Conservation (phyloP, 2,329 filamentous ascomycete species). For the Fusarium sp. region DNA sequence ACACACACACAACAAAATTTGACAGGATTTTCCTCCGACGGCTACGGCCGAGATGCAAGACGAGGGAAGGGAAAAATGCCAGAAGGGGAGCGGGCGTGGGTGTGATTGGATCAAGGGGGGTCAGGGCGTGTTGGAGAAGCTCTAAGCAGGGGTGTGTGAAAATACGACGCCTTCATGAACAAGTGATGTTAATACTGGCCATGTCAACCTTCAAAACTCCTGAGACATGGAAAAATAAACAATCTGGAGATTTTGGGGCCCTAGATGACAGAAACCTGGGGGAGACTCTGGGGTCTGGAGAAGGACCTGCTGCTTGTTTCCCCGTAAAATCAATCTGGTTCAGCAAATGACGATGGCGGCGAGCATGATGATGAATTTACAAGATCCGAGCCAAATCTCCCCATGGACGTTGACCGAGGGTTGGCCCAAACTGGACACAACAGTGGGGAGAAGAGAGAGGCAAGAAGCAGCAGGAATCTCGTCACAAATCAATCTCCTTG, state of each 20-base stretch:
- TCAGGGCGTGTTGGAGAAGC: slow-evolving; percentile 27
- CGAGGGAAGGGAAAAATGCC: background rate
- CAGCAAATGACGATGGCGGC: slow-evolving; percentile 12
- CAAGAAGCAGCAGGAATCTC: slow-evolving; percentile 17
- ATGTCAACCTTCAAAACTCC: background rate
- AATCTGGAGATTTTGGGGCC: slow-evolving; percentile 32
- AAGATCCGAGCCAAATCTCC: background rate
- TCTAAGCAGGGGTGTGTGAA: slow-evolving; percentile 13
- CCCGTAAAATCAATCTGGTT: slow-evolving; percentile 7
- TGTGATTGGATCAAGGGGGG: slow-evolving; percentile 11
- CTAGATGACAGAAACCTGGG: slow-evolving; percentile 16
- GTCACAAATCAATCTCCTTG: slow-evolving; percentile 17
- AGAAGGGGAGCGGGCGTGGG: slow-evolving; percentile 7
- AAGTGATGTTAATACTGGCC: background rate
- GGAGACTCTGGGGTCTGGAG: slow-evolving; percentile 36
- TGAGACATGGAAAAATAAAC: slow-evolving; percentile 4
- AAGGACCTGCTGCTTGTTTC: slow-evolving; percentile 9
- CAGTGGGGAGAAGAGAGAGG: slow-evolving; percentile 15
- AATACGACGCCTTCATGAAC: background rate
- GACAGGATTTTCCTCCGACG: slow-evolving; percentile 22
- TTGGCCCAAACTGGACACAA: background rate
- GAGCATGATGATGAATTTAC: slow-evolving; percentile 9
- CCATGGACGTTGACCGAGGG: slow-evolving; percentile 32
- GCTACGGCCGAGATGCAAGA: slow-evolving; percentile 34
- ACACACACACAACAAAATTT: background rate